Evolutionary conservation across 2,329 filamentous ascomycete genomes (phyloP).

Genomic region (Alternaria metachromatica): DNA sequence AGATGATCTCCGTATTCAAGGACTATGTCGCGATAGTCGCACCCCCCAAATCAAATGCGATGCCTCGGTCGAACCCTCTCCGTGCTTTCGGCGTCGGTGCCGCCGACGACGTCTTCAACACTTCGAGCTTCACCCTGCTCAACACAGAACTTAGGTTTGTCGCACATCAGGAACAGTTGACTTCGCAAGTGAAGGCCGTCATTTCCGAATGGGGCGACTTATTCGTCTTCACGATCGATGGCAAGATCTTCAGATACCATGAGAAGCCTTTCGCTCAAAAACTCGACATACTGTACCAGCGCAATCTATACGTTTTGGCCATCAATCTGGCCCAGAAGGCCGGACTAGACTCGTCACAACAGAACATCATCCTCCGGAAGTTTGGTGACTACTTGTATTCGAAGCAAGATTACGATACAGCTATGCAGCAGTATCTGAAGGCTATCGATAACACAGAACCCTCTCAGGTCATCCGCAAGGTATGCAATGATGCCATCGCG

Average conservation of each 20-base stretch:
- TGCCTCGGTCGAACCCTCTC: slow-evolving; percentile 66
- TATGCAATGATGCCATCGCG: slow-evolving; percentile 38
- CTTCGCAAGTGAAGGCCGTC: slow-evolving; percentile 78
- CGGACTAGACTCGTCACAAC: slow-evolving; percentile 78
- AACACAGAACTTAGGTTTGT: slow-evolving; percentile 91
- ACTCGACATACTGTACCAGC: slow-evolving; percentile 90
- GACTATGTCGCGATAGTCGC: slow-evolving; percentile 90
- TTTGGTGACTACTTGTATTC: slow-evolving; percentile 96
- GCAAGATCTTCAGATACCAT: slow-evolving; percentile 84
- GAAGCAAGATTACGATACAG: slow-evolving; percentile 93
- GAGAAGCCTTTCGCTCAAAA: slow-evolving; percentile 91
- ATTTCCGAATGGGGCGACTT: slow-evolving; percentile 91
- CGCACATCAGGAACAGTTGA: slow-evolving; percentile 84
- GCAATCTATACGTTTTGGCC: slow-evolving; percentile 89
- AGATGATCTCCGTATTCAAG: slow-evolving; percentile 75
- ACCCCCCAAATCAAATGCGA: slow-evolving; percentile 68
- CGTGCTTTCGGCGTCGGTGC: slow-evolving; percentile 75
- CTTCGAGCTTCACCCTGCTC: slow-evolving; percentile 87
- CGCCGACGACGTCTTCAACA: slow-evolving; percentile 81
- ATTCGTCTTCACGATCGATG: slow-evolving; percentile 88
- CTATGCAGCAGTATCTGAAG: slow-evolving; percentile 98
- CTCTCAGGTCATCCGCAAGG: slow-evolving; percentile 93
- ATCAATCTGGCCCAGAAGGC: slow-evolving; percentile 92
- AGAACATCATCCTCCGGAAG: slow-evolving; percentile 89
- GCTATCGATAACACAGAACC: slow-evolving; percentile 96